These are phyloP conservation scores for Aspergillus alliaceus DNA, from an alignment of 2,329 filamentous ascomycete species.

Conservation along the genomic window DNA sequence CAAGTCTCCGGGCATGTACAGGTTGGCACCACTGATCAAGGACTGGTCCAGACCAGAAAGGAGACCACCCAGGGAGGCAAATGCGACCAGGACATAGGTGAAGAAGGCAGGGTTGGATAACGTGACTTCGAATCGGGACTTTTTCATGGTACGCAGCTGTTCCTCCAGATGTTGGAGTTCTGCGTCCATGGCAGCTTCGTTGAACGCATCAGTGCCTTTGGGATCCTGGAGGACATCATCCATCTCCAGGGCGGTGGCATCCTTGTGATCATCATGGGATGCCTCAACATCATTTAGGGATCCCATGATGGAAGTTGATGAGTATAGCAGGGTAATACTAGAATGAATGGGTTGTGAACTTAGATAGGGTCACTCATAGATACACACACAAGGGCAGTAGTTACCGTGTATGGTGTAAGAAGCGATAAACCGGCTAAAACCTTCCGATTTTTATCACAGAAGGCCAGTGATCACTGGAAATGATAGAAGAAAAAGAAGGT, in stretches of 20 bases:
- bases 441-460: not conserved
- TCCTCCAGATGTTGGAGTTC: slow-evolving; percentile 31
- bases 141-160: slow-evolving; percentile 21
- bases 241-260: slow-evolving; percentile 24
- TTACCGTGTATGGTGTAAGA: not conserved
- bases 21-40: slow-evolving; percentile 66
- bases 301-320: slow-evolving; percentile 10
- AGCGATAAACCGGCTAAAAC: not conserved
- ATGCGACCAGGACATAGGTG: slow-evolving; percentile 67
- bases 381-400: not conserved
- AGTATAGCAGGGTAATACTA: not conserved
- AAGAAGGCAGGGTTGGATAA: slow-evolving; percentile 65
- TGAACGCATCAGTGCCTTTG: slow-evolving; percentile 21
- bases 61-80: slow-evolving; percentile 74
- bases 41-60: slow-evolving; percentile 72
- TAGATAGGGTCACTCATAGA: too few relatives aligned
- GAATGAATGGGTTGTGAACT: not conserved
- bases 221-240: slow-evolving; percentile 26
- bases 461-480: not conserved
- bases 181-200: slow-evolving; percentile 33
- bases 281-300: slow-evolving; percentile 28
- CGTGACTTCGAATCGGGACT: slow-evolving; percentile 45
- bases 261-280: slow-evolving; percentile 24
- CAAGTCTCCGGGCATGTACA: slow-evolving; percentile 63
- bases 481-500: not conserved